phyloP scores from a whole-genome alignment of 2,329 filamentous ascomycete genomes.

The Amphichorda felina region DNA sequence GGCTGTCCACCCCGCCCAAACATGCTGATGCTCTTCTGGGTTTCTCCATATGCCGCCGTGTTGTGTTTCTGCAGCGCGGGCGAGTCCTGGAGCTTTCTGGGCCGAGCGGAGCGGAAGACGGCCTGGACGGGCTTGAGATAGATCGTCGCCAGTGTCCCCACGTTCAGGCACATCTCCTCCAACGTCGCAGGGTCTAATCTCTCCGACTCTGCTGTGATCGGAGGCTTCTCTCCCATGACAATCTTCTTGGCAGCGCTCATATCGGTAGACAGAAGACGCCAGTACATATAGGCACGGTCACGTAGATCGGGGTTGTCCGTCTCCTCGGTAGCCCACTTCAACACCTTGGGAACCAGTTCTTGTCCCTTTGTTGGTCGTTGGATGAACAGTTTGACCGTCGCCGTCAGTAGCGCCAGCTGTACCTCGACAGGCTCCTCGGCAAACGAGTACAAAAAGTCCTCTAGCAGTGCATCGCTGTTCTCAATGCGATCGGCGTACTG shows the following conservation, averaged over 20 bases:
- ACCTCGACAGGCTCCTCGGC: slow-evolving; percentile 92
- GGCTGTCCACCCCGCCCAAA: slow-evolving; percentile 41
- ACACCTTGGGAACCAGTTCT: slow-evolving; percentile 80
- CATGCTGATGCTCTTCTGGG: slow-evolving; percentile 48
- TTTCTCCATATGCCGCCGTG: slow-evolving; percentile 39
- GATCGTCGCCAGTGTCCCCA: slow-evolving; percentile 90
- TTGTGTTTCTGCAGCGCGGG: slow-evolving; percentile 72
- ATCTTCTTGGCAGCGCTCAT: slow-evolving; percentile 75
- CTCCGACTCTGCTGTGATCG: slow-evolving; percentile 93
- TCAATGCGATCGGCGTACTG: slow-evolving; percentile 97
- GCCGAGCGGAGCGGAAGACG: slow-evolving; percentile 83
- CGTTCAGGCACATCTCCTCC: slow-evolving; percentile 94
- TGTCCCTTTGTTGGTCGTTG: slow-evolving; percentile 92
- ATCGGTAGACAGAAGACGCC: slow-evolving; percentile 88
- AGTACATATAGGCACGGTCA: slow-evolving; percentile 98
- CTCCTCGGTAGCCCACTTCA: slow-evolving; percentile 98
- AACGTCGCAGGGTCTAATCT: slow-evolving; percentile 82
- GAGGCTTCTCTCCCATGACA: slow-evolving; percentile 95
- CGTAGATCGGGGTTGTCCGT: slow-evolving; percentile 97
- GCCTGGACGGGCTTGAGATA: slow-evolving; percentile 97
- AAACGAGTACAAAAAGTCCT: slow-evolving; percentile 92
- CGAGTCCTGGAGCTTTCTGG: slow-evolving; percentile 66
- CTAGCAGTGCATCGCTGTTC: slow-evolving; percentile 84
- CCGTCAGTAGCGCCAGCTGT: slow-evolving; percentile 85
- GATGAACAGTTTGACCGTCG: slow-evolving; percentile 96